Evolutionary conservation across 2,329 filamentous ascomycete genomes (phyloP), one percentile per base, ranked within the genome.

Genomic region (Mariannaea sp.): DNA sequence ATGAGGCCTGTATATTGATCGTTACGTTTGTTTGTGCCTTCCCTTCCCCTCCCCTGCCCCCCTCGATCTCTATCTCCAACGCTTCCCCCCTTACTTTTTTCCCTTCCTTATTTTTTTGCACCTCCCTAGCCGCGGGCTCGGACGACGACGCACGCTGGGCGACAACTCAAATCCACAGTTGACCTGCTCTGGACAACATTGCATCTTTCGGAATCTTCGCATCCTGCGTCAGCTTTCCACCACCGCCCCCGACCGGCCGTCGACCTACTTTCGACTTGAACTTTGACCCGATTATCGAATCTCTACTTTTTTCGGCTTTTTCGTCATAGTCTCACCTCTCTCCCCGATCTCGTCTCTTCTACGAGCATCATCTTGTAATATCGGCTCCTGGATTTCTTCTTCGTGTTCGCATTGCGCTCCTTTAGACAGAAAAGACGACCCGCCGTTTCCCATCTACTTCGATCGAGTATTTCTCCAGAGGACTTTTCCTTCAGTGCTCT

Each of bases 1-100:
- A 70, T 71, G 70, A 67, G 68, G 68, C 70, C 64, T 72, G 68
- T 72, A 69, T 70, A 70, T 71, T 71, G 66, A 71, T 66, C 59
- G 56, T 63, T 58, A 52, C 36, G 51, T 58, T 68, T 61, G 62
- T 67, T 68, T 68, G 64, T 65, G 61, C 44, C 56, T 58, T 57
- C 51, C 53, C 43, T 48, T 46, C 46, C 58, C 51, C 53, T 45
- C 49, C 48, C 46, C 60, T 38, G 43, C 47, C 55, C 58, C 41
- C 41, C 40, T 49, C 7, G 14, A 30, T 45, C 46, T 47, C 29
- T 44, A 32, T 47, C 41, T 36, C 39, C 33, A 42, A 33, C 43
- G 40, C 55, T 46, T 55, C 40, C 20, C 52, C 53, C 51, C 53
- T 48, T 56, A 55, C 62, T 47, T 44, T 53, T 60, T 57, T 57